phyloP scores from a whole-genome alignment of 2,329 filamentous ascomycete genomes.

The Sordariomycetes sp. region DNA sequence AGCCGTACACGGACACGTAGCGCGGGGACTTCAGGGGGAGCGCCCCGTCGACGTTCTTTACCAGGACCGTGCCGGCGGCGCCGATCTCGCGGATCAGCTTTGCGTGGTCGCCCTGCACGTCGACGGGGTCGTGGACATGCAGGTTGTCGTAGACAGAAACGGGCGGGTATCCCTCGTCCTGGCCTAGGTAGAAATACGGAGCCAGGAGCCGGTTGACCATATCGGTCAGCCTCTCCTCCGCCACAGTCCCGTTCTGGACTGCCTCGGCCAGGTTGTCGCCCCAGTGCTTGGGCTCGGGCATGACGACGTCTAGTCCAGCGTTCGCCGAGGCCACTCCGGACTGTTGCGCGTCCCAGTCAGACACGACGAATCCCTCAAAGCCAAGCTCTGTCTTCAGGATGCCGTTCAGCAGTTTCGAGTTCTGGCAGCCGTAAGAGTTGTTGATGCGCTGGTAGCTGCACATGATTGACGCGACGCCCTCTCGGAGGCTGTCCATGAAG shows the following conservation, averaged over 20 bases:
- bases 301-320: slow-evolving; percentile 76
- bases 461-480: slow-evolving; percentile 55
- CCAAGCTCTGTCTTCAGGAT: slow-evolving; percentile 70
- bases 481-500: slow-evolving; percentile 60
- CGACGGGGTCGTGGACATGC: slow-evolving; percentile 64
- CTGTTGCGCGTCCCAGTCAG: slow-evolving; percentile 73
- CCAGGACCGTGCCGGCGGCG: slow-evolving; percentile 82
- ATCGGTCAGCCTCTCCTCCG: slow-evolving; percentile 35
- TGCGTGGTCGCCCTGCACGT: slow-evolving; percentile 54
- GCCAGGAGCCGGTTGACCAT: slow-evolving; percentile 28
- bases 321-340: slow-evolving; percentile 54
- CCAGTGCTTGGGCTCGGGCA: slow-evolving; percentile 58
- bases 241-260: slow-evolving; percentile 66
- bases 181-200: slow-evolving; percentile 44
- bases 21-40: slow-evolving; percentile 48
- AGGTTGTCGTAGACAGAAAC: slow-evolving; percentile 54
- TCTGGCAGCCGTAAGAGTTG: slow-evolving; percentile 71
- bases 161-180: slow-evolving; percentile 40
- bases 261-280: slow-evolving; percentile 62
- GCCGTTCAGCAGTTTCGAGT: slow-evolving; percentile 64
- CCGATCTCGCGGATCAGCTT: slow-evolving; percentile 69
- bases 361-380: slow-evolving; percentile 72
- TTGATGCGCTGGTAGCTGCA: slow-evolving; percentile 70
- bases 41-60: slow-evolving; percentile 63
- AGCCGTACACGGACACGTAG: no score